phyloP scores from a whole-genome alignment of 1,284 basidiomycete species.

The Porodaedalea pini region DNA sequence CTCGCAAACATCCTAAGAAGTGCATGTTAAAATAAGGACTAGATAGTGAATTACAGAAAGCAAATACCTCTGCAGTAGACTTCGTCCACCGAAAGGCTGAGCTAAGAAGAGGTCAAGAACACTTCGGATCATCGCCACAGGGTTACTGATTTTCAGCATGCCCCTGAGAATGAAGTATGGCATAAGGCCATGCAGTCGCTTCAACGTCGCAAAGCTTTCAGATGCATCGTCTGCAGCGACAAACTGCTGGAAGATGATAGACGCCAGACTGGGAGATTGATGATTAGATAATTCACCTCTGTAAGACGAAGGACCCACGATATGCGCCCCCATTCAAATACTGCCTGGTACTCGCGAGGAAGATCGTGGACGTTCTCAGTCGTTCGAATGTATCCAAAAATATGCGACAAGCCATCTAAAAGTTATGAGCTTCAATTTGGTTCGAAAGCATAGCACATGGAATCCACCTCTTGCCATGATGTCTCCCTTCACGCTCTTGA shows the following conservation, averaged over 20 bases:
- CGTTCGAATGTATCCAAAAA: constrained; percentile 86
- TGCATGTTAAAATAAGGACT: constrained; percentile 4
- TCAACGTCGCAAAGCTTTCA: constrained; percentile 83
- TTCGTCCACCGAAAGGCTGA: constrained; percentile 92
- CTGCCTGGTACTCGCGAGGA: constrained; percentile 82
- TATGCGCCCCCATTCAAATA: constrained; percentile 95
- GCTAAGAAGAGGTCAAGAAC: constrained; percentile 97
- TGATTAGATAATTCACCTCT: constrained; percentile 24
- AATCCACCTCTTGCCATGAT: constrained; percentile 75
- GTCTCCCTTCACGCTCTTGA: constrained; percentile 89
- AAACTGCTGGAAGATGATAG: constrained; percentile 93
- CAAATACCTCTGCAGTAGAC: constrained; percentile 77
- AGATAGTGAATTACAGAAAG: neutral
- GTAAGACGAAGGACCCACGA: constrained; percentile 55
- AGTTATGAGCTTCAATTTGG: neutral
- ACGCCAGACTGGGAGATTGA: constrained; percentile 64
- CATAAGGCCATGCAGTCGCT: constrained; percentile 94
- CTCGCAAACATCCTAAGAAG: constrained; percentile 85
- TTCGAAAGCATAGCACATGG: neutral
- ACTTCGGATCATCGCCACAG: constrained; percentile 91
- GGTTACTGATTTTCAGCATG: constrained; percentile 91
- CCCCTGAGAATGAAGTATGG: constrained; percentile 96
- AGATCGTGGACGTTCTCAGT: constrained; percentile 78
- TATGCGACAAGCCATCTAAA: constrained; percentile 78
- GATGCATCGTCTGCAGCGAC: constrained; percentile 92